Evolutionary conservation across 2,329 filamentous ascomycete species (phyloP).

Genomic region (Thermothelomyces thermophilus): DNA sequence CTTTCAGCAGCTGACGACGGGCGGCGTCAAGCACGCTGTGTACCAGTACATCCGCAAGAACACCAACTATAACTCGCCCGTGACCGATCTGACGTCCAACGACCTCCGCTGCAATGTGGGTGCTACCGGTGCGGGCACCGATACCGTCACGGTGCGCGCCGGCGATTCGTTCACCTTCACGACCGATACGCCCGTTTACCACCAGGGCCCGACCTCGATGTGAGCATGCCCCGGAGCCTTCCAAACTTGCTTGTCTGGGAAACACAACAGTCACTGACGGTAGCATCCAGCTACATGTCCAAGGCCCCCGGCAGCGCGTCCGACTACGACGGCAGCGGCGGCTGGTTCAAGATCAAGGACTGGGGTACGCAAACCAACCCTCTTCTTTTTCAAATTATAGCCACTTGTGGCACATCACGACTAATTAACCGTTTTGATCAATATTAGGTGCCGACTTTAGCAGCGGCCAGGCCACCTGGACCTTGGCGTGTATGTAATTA

Average conservation of each 20-base stretch:
- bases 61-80: slow-evolving; percentile 43
- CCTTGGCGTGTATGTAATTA: neutral
- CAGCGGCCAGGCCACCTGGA: too few relatives aligned
- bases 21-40: slow-evolving; percentile 27
- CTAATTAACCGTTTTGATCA: neutral
- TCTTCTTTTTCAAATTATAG: neutral
- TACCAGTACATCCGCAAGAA: slow-evolving; percentile 41
- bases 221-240: neutral
- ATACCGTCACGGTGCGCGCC: slow-evolving; percentile 33
- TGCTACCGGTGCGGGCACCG: slow-evolving; percentile 28
- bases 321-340: slow-evolving; percentile 35
- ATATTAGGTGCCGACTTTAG: too few relatives aligned
- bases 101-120: slow-evolving; percentile 39
- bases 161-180: slow-evolving; percentile 36
- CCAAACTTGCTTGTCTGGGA: neutral
- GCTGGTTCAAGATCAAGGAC: slow-evolving; percentile 40
- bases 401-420: neutral
- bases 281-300: slow-evolving; percentile 36
- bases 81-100: slow-evolving; percentile 35
- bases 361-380: slow-evolving; percentile 19
- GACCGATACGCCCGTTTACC: slow-evolving; percentile 32
- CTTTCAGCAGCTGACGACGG: slow-evolving; percentile 34
- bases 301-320: slow-evolving; percentile 33
- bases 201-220: slow-evolving; percentile 30
- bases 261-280: neutral